Conservation (phyloP, 495 filamentous ascomycete species). For the Neurospora sp. region DNA sequence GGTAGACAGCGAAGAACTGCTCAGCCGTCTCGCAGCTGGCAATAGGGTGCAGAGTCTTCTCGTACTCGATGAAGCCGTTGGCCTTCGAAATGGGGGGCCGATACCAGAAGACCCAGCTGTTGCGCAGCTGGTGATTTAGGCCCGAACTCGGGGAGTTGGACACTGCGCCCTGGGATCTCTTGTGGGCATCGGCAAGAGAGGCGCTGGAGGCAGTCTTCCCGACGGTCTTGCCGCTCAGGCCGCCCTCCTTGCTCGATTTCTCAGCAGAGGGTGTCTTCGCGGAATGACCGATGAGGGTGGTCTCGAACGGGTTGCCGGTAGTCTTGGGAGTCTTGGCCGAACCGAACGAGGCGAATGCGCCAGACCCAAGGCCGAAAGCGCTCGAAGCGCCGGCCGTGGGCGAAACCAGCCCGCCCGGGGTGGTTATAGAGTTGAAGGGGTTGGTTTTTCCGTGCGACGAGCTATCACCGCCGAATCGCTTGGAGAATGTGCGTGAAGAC, state of each 20-base stretch:
- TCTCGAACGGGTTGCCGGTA: slow-evolving; percentile 70
- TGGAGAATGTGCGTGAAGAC: slow-evolving; percentile 57
- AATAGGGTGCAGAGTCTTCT: slow-evolving; percentile 86
- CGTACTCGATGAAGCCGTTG: slow-evolving; percentile 86
- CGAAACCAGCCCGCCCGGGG: slow-evolving; percentile 68
- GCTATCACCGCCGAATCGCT: slow-evolving; percentile 67
- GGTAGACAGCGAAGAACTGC: slow-evolving; percentile 88
- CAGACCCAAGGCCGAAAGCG: slow-evolving; percentile 87
- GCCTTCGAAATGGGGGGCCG: slow-evolving; percentile 84
- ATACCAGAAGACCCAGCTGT: slow-evolving; percentile 96
- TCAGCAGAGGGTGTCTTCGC: slow-evolving; percentile 52
- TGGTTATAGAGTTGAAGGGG: slow-evolving; percentile 73
- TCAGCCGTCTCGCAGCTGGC: slow-evolving; percentile 74
- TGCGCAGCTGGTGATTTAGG: slow-evolving; percentile 54
- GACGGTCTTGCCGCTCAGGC: slow-evolving; percentile 34
- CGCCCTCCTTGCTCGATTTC: slow-evolving; percentile 42
- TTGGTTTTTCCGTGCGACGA: slow-evolving; percentile 74
- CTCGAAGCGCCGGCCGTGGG: slow-evolving; percentile 81
- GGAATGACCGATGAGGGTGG: slow-evolving; percentile 47
- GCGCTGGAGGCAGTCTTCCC: slow-evolving; percentile 31
- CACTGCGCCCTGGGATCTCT: slow-evolving; percentile 15
- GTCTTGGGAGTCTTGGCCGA: slow-evolving; percentile 78
- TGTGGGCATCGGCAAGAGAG: slow-evolving; percentile 29
- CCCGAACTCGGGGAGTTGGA: slow-evolving; percentile 18
- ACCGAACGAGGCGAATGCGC: slow-evolving; percentile 97